A percentile compares a stretch with the other conserved stretches of the same genome.
Conservation (phyloP, 495 filamentous ascomycete genomes). For the Trichoderma gamsii region DNA sequence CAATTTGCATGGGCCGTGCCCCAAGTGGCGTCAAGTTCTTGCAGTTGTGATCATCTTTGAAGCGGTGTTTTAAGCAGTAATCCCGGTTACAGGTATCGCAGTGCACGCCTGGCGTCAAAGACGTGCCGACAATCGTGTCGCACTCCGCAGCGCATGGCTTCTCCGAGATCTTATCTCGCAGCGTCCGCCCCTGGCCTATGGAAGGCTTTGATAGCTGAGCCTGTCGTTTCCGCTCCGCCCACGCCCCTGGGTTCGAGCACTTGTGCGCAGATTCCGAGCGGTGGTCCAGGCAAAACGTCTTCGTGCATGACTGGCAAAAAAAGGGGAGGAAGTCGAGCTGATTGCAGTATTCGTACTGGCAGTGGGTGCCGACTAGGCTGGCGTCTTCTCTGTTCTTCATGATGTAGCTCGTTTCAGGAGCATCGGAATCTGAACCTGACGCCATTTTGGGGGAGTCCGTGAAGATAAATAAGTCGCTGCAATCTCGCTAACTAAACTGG, state of each 20-base stretch:
- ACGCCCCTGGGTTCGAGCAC: slow-evolving; percentile 77
- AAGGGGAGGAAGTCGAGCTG: slow-evolving; percentile 96
- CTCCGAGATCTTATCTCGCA: slow-evolving; percentile 38
- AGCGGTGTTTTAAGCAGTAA: slow-evolving; percentile 89
- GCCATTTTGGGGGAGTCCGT: slow-evolving; percentile 13
- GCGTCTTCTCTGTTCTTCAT: slow-evolving; percentile 62
- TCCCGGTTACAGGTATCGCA: slow-evolving; percentile 73
- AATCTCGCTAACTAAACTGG: neutral
- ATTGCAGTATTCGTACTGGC: slow-evolving; percentile 84
- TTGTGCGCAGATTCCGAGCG: slow-evolving; percentile 78
- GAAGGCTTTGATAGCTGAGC: slow-evolving; percentile 45
- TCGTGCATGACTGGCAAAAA: slow-evolving; percentile 77
- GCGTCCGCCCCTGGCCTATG: slow-evolving; percentile 36
- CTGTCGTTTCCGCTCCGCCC: slow-evolving; percentile 64
- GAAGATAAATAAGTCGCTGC: neutral
- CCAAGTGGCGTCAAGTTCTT: slow-evolving; percentile 57
- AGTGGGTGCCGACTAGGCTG: slow-evolving; percentile 81
- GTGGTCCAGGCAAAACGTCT: slow-evolving; percentile 92
- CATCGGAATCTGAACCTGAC: slow-evolving; percentile 24
- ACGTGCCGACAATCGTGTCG: slow-evolving; percentile 80
- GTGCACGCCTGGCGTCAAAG: slow-evolving; percentile 69
- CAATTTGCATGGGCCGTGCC: slow-evolving; percentile 41
- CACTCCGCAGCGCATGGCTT: slow-evolving; percentile 66
- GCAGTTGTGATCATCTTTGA: slow-evolving; percentile 87
- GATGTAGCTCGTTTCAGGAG: slow-evolving; percentile 40